Evolutionary conservation across 1,284 basidiomycete species (phyloP).

Genomic region (Wallemia ichthyophaga): DNA sequence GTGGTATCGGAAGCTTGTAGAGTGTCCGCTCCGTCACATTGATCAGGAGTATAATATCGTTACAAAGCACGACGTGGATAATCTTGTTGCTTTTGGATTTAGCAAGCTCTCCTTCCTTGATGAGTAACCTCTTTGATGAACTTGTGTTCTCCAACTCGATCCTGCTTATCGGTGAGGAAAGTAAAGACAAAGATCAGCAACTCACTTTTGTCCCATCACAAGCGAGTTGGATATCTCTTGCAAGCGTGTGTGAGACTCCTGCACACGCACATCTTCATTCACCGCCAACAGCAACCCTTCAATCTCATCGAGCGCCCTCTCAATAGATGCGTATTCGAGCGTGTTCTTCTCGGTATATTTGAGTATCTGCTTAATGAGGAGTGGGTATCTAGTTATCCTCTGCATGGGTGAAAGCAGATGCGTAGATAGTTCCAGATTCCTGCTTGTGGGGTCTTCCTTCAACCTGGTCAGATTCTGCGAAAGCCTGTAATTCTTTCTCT

Average conservation of each 20-base stretch:
- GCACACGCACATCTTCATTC: slow-evolving; percentile 67
- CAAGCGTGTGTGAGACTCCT: slow-evolving; percentile 43
- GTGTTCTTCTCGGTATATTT: slow-evolving; percentile 37
- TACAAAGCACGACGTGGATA: slow-evolving; percentile 44
- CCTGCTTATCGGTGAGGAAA: slow-evolving; percentile 11
- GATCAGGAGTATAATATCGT: slow-evolving; percentile 45
- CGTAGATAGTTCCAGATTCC: slow-evolving; percentile 63
- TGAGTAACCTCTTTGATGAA: slow-evolving; percentile 37
- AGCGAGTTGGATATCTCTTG: slow-evolving; percentile 40
- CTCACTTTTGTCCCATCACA: slow-evolving; percentile 57
- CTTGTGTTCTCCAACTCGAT: slow-evolving; percentile 65
- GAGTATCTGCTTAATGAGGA: slow-evolving; percentile 53
- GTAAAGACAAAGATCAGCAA: slow-evolving; percentile 3
- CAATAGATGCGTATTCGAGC: slow-evolving; percentile 25
- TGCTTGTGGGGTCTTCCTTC: slow-evolving; percentile 25
- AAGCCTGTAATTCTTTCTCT: slow-evolving; percentile 28
- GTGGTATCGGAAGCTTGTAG: slow-evolving; percentile 22
- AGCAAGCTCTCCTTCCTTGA: slow-evolving; percentile 44
- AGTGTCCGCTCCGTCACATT: slow-evolving; percentile 33
- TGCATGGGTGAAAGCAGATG: slow-evolving; percentile 71
- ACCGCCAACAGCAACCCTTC: slow-evolving; percentile 46
- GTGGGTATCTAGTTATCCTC: slow-evolving; percentile 67
- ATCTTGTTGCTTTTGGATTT: slow-evolving; percentile 63
- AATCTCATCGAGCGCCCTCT: slow-evolving; percentile 28
- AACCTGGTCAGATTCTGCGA: background rate